These are phyloP conservation scores for Vitis riparia DNA, from an alignment of 164 flowering plant genomes.

Conservation along the genomic window DNA sequence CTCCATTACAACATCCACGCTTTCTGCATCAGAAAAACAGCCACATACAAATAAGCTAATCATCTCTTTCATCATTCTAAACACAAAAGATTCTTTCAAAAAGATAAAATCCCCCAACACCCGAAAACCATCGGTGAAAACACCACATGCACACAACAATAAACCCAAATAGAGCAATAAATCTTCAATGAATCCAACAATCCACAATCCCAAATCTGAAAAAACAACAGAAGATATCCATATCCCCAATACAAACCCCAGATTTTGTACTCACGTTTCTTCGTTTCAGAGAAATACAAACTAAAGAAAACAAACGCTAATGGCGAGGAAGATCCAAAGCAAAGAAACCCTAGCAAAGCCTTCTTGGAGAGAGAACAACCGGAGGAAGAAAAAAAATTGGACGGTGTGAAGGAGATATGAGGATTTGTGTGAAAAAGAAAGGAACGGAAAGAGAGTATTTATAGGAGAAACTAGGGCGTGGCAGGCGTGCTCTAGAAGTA, in stretches of 20 bases:
- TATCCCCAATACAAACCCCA: neutral
- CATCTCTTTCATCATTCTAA: neutral
- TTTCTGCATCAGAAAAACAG: conserved; percentile 4
- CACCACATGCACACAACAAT: too few species aligned
- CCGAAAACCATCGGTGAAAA: too few species aligned
- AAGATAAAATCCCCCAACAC: neutral
- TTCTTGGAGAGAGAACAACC: neutral
- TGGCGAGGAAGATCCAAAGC: too few species aligned
- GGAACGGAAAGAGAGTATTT: conserved; percentile 10
- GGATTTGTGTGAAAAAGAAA: conserved; percentile 1
- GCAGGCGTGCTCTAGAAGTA: too few species aligned
- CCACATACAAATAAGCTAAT: neutral
- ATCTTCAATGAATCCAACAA: too few species aligned
- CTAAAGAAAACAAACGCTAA: neutral
- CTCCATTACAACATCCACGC: conserved; percentile 77
- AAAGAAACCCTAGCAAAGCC: neutral
- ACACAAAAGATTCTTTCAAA: neutral
- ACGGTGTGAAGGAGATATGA: neutral
- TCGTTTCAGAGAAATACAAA: too few species aligned
- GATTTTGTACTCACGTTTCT: neutral
- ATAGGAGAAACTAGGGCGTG: neutral
- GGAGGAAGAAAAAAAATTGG: neutral
- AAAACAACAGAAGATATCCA: too few species aligned
- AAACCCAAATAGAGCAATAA: too few species aligned
- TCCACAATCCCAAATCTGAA: too few species aligned